phyloP scores from a whole-genome alignment of 768 basidiomycete genomes.

The Kwoniella mangroviensis region DNA sequence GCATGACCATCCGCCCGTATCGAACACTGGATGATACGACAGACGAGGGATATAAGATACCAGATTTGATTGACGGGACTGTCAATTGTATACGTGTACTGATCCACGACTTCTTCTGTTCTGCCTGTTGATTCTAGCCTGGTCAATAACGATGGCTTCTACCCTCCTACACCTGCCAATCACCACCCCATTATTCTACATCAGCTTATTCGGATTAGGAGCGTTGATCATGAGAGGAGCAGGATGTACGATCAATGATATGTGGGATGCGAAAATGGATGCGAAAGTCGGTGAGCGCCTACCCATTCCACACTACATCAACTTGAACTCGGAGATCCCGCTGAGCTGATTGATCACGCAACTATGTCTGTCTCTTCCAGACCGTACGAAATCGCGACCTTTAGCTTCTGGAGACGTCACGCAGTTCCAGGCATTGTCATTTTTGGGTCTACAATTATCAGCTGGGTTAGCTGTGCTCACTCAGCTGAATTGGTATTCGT shows the following conservation, averaged over 20 bases:
- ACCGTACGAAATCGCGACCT: constrained; percentile 83
- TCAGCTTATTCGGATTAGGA: constrained; percentile 82
- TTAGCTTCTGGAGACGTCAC: constrained; percentile 82
- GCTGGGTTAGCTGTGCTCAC: constrained; percentile 82
- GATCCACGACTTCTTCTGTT: no score
- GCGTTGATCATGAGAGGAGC: constrained; percentile 96
- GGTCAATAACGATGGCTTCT: constrained; percentile 97
- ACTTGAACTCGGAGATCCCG: no score
- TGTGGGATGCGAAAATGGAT: constrained; percentile 96
- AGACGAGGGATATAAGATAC: no score
- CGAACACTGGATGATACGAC: no score
- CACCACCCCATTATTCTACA: constrained; percentile 72
- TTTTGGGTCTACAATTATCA: constrained; percentile 79
- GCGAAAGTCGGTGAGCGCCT: constrained; percentile 76
- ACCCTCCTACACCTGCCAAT: constrained; percentile 74
- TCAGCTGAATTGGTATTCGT: constrained; percentile 96
- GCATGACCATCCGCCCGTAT: no score
- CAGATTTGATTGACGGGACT: no score
- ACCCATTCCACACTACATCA: no score
- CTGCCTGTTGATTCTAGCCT: constrained; percentile 65
- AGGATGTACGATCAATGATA: constrained; percentile 97
- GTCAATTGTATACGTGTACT: no score
- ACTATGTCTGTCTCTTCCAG: constrained; percentile 59
- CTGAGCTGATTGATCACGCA: neutral
- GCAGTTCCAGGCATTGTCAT: constrained; percentile 72